Percentiles rank a stretch among this genome's conserved stretches.
phyloP scores from a whole-genome alignment of 2,329 filamentous ascomycete species.

The Beauveria scarabaeidicola region DNA sequence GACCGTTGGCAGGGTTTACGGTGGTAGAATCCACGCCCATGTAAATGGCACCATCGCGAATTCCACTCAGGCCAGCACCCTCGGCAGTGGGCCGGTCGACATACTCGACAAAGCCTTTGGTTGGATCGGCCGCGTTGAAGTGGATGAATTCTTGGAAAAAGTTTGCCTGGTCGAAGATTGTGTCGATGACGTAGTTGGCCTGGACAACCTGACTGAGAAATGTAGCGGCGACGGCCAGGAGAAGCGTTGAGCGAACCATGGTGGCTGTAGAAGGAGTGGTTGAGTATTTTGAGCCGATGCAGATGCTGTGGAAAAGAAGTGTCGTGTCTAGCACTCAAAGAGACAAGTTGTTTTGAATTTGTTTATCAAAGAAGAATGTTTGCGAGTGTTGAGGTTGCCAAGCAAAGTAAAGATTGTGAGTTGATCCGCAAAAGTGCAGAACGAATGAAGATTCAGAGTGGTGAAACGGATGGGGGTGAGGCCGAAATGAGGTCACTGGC shows the following conservation, averaged over 20 bases:
- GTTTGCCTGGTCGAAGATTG: slow-evolving; percentile 42
- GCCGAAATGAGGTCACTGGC: background rate
- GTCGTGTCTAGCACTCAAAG: background rate
- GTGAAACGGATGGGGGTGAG: background rate
- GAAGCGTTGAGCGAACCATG: slow-evolving; percentile 19
- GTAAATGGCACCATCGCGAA: slow-evolving; percentile 47
- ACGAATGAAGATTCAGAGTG: background rate
- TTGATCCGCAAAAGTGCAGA: background rate
- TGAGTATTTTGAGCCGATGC: background rate
- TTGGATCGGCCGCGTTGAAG: slow-evolving; percentile 56
- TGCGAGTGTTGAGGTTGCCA: background rate
- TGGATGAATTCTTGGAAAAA: slow-evolving; percentile 51
- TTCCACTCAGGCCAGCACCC: slow-evolving; percentile 48
- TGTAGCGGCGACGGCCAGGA: slow-evolving; percentile 22
- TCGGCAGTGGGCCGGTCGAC: slow-evolving; percentile 51
- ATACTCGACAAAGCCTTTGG: slow-evolving; percentile 66
- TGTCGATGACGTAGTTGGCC: slow-evolving; percentile 36
- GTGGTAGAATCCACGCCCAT: slow-evolving; percentile 62
- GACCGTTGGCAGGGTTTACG: slow-evolving; percentile 46
- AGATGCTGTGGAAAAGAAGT: background rate
- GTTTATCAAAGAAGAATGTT: background rate
- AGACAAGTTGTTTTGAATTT: background rate
- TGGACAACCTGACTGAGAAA: slow-evolving; percentile 20
- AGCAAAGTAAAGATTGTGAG: background rate
- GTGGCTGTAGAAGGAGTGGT: background rate